phyloP scores from a whole-genome alignment of 179 eudicot species.

The Silene noctiflora region DNA sequence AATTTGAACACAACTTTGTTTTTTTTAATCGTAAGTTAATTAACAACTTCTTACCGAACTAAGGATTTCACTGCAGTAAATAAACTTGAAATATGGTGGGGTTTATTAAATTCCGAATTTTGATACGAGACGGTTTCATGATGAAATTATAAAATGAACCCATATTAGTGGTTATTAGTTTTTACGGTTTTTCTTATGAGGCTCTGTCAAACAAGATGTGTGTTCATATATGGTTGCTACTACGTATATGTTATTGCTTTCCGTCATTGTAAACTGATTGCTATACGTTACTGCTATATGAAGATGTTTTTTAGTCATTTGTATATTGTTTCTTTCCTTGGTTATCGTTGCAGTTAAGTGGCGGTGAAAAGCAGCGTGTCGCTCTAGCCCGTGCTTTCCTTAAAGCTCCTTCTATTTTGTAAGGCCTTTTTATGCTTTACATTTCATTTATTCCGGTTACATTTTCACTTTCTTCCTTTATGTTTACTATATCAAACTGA shows the following conservation, averaged over 20 bases:
- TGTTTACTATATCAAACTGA: neutral
- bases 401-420: constrained; percentile 85
- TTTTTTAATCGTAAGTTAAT: no score
- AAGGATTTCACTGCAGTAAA: neutral
- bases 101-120: neutral
- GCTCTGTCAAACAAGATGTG: neutral
- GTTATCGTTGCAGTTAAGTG: constrained; percentile 66
- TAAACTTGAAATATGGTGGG: no score
- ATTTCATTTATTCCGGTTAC: no score
- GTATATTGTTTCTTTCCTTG: neutral
- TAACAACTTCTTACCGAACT: neutral
- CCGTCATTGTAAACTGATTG: neutral
- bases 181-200: neutral
- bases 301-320: neutral
- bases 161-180: neutral
- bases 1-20: neutral
- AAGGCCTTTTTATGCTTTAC: constrained; percentile 18
- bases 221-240: neutral
- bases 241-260: neutral
- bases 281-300: neutral
- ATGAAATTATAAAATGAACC: no score
- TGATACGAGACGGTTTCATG: neutral
- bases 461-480: neutral
- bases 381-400: constrained; percentile 95
- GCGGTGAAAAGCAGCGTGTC: constrained; percentile 97